Base-by-base conservation (phyloP, 208 protist species). In the Trypanosoma platydactyli region DNA sequence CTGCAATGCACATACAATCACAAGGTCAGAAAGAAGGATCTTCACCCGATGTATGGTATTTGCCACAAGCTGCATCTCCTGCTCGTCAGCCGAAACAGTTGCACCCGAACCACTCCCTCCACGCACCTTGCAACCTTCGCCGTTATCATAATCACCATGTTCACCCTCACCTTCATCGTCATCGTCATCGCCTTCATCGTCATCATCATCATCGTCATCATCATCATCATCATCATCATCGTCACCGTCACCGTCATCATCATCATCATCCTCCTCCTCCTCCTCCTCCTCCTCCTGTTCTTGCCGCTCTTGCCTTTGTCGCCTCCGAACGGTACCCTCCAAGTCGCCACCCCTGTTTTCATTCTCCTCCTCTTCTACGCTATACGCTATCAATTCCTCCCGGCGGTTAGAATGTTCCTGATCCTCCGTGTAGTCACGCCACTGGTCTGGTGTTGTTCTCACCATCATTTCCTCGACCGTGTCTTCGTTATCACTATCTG, bases 1-100 rank as follows among this genome's bases (percentile, higher is more conserved):
- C 46, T 89, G 83, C 38, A 89, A 71, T 24, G 73, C 67, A 44
- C 65, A 59, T 29, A 89, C 15, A 20, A 79, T 63, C 5, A 71
- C 42, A 50, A 79, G 61, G 64, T 74, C 67, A 25, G 67, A 68
- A 29, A 79, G 61, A 35, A 79, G 41, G 30, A 72, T 51, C 40
- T 59, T 55, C 12, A 56, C 40, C n/a, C 65, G 45, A 40, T 67
- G 49, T 20, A 24, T 53, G 7, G 40, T 29, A 48, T 50, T 45
- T 13, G n/a, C 52, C 1, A 46, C 25, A 27, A 64, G 41, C 13
- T 40, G n/a, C 7, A 35, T 40, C 18, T 42, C 41, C 16, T 15
- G 27, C 24, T 29, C 46, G 33, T 9, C 33, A 38, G 33, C 33
- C 33, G 33, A 38, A 38, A 38, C 33, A 38, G 3, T 38, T 3